Conservation (phyloP, 139 green algal genomes). For the Parachlorella kessleri region DNA sequence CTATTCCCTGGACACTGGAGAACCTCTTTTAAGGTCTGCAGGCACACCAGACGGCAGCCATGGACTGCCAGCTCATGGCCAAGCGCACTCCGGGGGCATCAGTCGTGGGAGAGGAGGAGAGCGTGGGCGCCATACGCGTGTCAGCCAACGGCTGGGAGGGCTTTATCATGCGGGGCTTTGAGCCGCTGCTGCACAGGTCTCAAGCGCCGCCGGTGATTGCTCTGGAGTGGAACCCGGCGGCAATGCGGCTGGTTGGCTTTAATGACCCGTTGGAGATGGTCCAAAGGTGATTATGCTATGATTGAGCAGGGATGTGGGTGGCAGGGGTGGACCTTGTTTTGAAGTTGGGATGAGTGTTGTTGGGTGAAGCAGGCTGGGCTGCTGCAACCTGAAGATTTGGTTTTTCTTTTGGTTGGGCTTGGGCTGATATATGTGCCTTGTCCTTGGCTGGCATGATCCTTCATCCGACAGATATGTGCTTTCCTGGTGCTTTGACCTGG, state of each 20-base stretch:
- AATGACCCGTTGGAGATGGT: slow-evolving; percentile 51
- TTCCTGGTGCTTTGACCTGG: too few relatives aligned
- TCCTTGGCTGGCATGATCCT: too few relatives aligned
- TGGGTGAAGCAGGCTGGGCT: too few relatives aligned
- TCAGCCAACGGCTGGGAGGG: slow-evolving; percentile 71
- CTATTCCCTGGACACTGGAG: too few relatives aligned
- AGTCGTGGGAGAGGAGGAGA: neutral
- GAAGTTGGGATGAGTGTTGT: too few relatives aligned
- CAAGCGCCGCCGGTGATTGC: slow-evolving; percentile 62
- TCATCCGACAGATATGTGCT: too few relatives aligned
- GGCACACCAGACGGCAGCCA: neutral
- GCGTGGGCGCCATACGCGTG: slow-evolving; percentile 57
- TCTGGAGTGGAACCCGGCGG: slow-evolving; percentile 64
- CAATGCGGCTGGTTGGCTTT: slow-evolving; percentile 50
- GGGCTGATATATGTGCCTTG: too few relatives aligned
- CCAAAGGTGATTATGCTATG: slow-evolving; percentile 27
- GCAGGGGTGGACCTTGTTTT: too few relatives aligned
- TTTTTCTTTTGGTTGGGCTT: too few relatives aligned
- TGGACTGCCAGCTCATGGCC: slow-evolving; percentile 29
- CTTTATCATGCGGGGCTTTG: slow-evolving; percentile 65
- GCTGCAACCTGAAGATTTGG: too few relatives aligned
- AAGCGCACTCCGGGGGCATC: slow-evolving; percentile 9
- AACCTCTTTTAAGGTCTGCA: too few relatives aligned
- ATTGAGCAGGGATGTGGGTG: too few relatives aligned
- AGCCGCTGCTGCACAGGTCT: slow-evolving; percentile 20